These are phyloP conservation scores for Serendipita sp. DNA, from an alignment of 768 basidiomycete species.

Conservation along the genomic window DNA sequence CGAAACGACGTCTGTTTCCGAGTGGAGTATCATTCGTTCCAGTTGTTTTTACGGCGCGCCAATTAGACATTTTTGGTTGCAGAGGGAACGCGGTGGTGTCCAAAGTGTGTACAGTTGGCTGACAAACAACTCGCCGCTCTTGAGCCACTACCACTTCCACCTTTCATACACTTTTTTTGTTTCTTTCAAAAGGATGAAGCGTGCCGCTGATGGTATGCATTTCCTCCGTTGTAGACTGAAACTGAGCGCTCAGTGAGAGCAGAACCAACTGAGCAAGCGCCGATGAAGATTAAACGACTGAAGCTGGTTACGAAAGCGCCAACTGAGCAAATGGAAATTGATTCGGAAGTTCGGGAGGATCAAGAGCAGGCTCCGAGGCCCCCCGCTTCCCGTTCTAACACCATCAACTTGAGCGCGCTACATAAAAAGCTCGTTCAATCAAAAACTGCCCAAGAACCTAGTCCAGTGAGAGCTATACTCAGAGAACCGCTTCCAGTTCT, in stretches of 20 bases:
- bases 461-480: slow-evolving; percentile 14
- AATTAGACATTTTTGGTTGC: slow-evolving; percentile 47
- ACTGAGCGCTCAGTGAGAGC: not conserved
- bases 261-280: slow-evolving; percentile 7
- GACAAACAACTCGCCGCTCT: slow-evolving; percentile 5
- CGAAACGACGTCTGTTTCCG: slow-evolving; percentile 80
- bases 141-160: not conserved
- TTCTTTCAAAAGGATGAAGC: slow-evolving; percentile 20
- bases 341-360: slow-evolving; percentile 33
- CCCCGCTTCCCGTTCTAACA: slow-evolving; percentile 4
- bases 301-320: slow-evolving; percentile 9
- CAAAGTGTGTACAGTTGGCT: not conserved
- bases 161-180: not conserved
- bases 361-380: not conserved
- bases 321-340: slow-evolving; percentile 61
- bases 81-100: slow-evolving; percentile 13
- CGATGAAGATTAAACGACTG: slow-evolving; percentile 8
- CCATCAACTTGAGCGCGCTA: slow-evolving; percentile 6
- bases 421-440: slow-evolving; percentile 15
- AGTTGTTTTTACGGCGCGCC: slow-evolving; percentile 74
- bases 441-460: slow-evolving; percentile 14
- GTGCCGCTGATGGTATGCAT: slow-evolving; percentile 25
- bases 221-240: not conserved
- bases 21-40: slow-evolving; percentile 90
- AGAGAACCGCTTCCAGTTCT: slow-evolving; percentile 14